Base-by-base conservation (phyloP, 2,329 filamentous ascomycete species). In the Elsinoe necatrix region DNA sequence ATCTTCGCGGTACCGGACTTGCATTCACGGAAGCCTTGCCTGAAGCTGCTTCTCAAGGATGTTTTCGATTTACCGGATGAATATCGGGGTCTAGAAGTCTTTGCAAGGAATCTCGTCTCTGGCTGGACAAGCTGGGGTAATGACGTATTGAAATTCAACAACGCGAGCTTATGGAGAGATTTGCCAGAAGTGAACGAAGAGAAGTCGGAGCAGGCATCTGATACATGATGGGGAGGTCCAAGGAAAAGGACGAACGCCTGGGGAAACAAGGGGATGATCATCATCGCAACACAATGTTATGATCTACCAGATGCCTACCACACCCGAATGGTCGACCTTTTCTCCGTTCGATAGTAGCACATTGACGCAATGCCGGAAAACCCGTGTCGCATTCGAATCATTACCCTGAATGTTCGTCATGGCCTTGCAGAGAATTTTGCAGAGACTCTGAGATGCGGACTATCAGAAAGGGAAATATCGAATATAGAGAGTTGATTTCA, bases 61-160 rank as follows among this genome's bases (percentile, higher is more conserved):
- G 63, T 83, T n/a, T 64, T 87, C 25, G 73, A 73, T 1, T 29
- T 67, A 23, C 54, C 64, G 0, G 61, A 65, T 2, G 68, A 73
- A 1, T 84, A 82, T 62, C 65, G 67, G 14, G 86, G 79, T 1
- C 72, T 91, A n/a, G 88, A 93, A 69, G 75, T 91, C 1, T 93
- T 92, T 71, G 85, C 87, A 1, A 77, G 88, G 57, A 82, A 86
- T 66, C 71, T 89, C 43, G 88, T 87, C 1, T 77, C 81, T 6
- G 85, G 85, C 0, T 92, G 88, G 87, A 87, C 83, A 79, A 80
- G 80, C 25, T 91, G 86, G 86, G 88, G 88, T 2, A 78, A 90
- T 62, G 83, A 92, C 64, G 84, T 81, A 7, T 68, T 89, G 57
- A 80, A 80, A 59, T 90, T 86, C 63, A 88, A 91, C 65, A 75